Conservation (phyloP, 345 rosid species). For the Arabidopsis suecica region DNA sequence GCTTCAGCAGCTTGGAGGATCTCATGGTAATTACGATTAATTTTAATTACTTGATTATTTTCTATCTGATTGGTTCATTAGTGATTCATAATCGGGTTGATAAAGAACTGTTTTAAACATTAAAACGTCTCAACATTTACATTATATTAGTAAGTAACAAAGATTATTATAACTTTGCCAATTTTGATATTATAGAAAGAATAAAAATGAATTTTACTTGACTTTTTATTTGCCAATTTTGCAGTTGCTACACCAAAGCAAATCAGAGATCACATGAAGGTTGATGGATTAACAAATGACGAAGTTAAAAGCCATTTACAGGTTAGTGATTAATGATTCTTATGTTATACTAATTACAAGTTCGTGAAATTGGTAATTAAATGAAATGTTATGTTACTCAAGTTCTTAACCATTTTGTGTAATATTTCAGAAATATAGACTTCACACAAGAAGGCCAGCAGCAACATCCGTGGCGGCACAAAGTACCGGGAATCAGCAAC, state of each 20-base stretch:
- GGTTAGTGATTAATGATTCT: conserved; percentile 46
- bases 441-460: conserved; percentile 85
- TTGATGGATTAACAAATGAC: conserved; percentile 91
- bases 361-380: neutral
- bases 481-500: conserved; percentile 52
- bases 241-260: conserved; percentile 95
- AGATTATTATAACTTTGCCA: too few relatives aligned
- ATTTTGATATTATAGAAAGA: too few relatives aligned
- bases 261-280: conserved; percentile 94
- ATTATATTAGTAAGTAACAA: too few relatives aligned
- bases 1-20: conserved; percentile 94
- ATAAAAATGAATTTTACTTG: neutral
- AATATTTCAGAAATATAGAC: conserved; percentile 75
- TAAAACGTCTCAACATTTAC: too few relatives aligned
- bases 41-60: neutral
- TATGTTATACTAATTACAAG: too few relatives aligned
- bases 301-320: conserved; percentile 99
- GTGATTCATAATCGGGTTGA: neutral
- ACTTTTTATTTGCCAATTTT: neutral
- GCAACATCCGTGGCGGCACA: conserved; percentile 47
- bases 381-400: neutral
- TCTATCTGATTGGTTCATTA: conserved; percentile 28
- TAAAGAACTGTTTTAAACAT: too few relatives aligned
- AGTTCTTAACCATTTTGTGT: neutral
- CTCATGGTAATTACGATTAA: conserved; percentile 58